Evolutionary conservation across 2,329 filamentous ascomycete species (phyloP).

Genomic region (Lecanosticta acicola): DNA sequence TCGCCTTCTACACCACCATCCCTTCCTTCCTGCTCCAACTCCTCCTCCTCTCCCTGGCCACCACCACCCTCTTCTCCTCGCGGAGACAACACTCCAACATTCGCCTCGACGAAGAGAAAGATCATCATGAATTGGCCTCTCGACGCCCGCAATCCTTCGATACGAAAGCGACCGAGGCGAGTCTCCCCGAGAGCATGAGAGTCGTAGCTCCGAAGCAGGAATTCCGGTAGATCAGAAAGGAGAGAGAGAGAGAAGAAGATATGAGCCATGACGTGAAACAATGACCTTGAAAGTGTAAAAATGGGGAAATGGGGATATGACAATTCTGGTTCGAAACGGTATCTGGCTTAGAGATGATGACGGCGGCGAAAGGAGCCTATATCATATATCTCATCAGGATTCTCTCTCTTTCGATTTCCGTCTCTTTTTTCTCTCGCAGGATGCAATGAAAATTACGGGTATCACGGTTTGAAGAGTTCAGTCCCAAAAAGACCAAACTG

Average conservation of each 20-base stretch:
- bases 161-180: conserved; percentile 16
- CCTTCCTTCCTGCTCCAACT: conserved; percentile 38
- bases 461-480: not conserved
- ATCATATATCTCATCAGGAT: too few relatives aligned
- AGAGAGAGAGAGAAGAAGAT: not conserved
- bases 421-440: not conserved
- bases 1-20: conserved; percentile 42
- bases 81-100: conserved; percentile 1
- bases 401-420: too few relatives aligned
- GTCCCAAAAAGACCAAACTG: not conserved
- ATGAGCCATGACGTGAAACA: too few relatives aligned
- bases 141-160: conserved; percentile 12
- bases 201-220: conserved; percentile 7
- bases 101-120: conserved; percentile 20
- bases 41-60: conserved; percentile 20
- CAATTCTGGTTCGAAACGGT: too few relatives aligned
- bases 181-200: conserved; percentile 13
- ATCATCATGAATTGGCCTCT: conserved; percentile 16
- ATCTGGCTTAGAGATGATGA: too few relatives aligned
- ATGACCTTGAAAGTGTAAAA: too few relatives aligned
- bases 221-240: too few relatives aligned
- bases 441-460: not conserved
- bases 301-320: too few relatives aligned
- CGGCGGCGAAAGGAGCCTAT: too few relatives aligned
- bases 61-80: conserved; percentile 12